Conservation (phyloP, 2,329 filamentous ascomycete genomes). For the Aspergillus chevalieri region DNA sequence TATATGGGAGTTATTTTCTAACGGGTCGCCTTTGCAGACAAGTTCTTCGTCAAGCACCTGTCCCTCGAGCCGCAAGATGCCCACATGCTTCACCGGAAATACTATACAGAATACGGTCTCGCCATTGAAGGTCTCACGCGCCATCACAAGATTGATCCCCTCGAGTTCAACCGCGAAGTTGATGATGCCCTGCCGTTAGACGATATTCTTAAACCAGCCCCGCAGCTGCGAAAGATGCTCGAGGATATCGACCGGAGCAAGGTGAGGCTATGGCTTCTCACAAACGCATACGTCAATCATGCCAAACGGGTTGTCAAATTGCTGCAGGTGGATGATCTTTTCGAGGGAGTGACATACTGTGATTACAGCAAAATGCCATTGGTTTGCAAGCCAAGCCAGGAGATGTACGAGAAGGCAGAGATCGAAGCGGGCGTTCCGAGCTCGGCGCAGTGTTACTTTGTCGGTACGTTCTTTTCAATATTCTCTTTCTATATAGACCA, state of each 20-base stretch:
- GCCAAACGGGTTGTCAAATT: conserved; percentile 74
- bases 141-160: conserved; percentile 88
- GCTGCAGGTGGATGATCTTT: conserved; percentile 76
- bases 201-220: conserved; percentile 71
- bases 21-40: conserved; percentile 35
- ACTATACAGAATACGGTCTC: conserved; percentile 95
- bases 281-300: conserved; percentile 91
- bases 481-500: conserved; percentile 7
- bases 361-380: conserved; percentile 71
- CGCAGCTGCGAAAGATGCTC: conserved; percentile 67
- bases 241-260: conserved; percentile 76
- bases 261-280: conserved; percentile 88
- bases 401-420: conserved; percentile 89
- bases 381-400: conserved; percentile 76
- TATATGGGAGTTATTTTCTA: neutral
- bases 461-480: conserved; percentile 57
- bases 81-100: conserved; percentile 77
- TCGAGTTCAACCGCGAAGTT: conserved; percentile 91
- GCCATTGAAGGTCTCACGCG: conserved; percentile 91
- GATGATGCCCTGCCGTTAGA: conserved; percentile 92
- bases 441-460: conserved; percentile 76
- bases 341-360: conserved; percentile 92
- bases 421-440: conserved; percentile 66
- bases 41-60: conserved; percentile 63
- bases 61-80: conserved; percentile 70